Evolutionary conservation across 352 stramenopile species (phyloP).

Genomic region (Elongisporangium prolatum): DNA sequence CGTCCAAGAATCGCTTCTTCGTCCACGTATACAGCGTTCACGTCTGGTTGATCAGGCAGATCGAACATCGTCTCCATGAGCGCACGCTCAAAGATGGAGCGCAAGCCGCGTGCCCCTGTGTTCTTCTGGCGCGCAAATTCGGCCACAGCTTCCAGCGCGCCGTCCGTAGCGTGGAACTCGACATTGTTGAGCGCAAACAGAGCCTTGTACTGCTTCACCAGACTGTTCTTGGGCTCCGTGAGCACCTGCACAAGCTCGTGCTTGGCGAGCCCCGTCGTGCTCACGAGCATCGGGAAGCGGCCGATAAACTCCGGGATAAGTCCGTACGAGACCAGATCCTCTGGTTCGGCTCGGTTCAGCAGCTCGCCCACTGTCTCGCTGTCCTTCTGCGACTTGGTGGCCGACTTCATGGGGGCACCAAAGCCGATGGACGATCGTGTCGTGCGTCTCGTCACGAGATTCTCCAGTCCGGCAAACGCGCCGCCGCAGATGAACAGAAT

Average conservation of each 20-base stretch:
- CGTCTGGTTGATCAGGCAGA: conserved; percentile 88
- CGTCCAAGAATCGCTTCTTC: conserved; percentile 86
- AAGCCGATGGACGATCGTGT: conserved; percentile 96
- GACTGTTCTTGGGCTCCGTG: conserved; percentile 96
- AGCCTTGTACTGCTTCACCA: conserved; percentile 97
- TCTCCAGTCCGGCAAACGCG: conserved; percentile 95
- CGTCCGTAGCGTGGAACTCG: conserved; percentile 94
- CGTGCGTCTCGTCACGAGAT: conserved; percentile 92
- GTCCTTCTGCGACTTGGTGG: conserved; percentile 43
- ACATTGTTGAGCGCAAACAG: conserved; percentile 96
- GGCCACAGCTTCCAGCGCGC: conserved; percentile 93
- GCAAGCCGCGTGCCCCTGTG: conserved; percentile 95
- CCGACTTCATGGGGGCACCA: conserved; percentile 89
- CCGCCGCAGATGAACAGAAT: conserved; percentile 99
- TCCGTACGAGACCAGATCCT: conserved; percentile 96
- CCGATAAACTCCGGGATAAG: conserved; percentile 99
- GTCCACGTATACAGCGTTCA: conserved; percentile 94
- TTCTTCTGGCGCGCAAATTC: conserved; percentile 90
- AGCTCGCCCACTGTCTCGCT: conserved; percentile 88
- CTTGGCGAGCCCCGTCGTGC: conserved; percentile 89
- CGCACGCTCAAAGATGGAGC: conserved; percentile 92
- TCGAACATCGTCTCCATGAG: conserved; percentile 98
- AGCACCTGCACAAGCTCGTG: conserved; percentile 94
- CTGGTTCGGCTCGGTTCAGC: conserved; percentile 91
- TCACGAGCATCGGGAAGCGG: conserved; percentile 96